Conservation (phyloP, 148 eudicot genomes). For the Pouteria glomerata region DNA sequence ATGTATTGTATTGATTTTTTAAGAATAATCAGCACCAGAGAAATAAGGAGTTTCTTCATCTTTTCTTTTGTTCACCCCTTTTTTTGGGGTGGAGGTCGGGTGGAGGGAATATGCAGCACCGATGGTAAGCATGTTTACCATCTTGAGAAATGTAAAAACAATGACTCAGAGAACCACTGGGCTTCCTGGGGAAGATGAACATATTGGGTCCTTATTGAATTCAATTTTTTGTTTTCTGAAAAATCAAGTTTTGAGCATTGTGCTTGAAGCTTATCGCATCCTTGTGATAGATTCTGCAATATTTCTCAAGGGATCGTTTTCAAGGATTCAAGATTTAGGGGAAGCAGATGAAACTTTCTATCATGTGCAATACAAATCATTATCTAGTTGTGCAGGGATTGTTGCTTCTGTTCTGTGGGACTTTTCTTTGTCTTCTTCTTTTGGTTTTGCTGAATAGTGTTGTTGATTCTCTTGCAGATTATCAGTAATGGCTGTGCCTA, state of each 20-base stretch:
- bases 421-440: not conserved
- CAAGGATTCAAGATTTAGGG: not conserved
- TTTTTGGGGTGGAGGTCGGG: no score
- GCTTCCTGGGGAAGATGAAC: not conserved
- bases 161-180: not conserved
- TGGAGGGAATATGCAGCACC: no score
- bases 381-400: no score
- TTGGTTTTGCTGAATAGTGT: not conserved
- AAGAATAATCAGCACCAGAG: no score
- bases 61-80: no score
- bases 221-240: not conserved
- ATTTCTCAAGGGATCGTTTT: not conserved
- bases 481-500: constrained; percentile 67
- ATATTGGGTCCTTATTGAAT: not conserved
- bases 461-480: constrained; percentile 45
- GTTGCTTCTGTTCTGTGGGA: not conserved
- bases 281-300: not conserved
- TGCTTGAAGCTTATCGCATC: not conserved
- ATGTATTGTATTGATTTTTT: no score
- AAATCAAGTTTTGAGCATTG: not conserved
- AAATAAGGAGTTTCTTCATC: no score
- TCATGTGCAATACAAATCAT: not conserved
- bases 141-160: not conserved
- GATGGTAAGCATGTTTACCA: no score
- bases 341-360: not conserved